Evolutionary conservation across 2,329 filamentous ascomycete species (phyloP), one percentile per base, ranked within the genome.

Genomic region (Spiromastix sp.): DNA sequence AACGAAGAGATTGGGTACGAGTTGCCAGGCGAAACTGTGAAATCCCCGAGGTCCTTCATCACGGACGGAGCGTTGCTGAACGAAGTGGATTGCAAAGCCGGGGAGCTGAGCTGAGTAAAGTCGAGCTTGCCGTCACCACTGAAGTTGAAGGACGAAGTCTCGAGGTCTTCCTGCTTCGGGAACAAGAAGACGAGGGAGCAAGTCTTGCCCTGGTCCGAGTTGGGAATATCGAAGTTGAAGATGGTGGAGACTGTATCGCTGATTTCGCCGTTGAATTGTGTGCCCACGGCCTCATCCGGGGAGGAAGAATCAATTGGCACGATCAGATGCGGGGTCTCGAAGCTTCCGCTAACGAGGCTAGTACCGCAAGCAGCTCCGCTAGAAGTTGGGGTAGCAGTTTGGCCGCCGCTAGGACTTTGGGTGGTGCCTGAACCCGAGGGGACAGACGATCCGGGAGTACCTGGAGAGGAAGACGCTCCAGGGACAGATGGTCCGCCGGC

Each of bases 181-280:
- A 81, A 72, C 28, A 80, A 62, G 69, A 83, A 83, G 38, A 77
- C 61, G 6, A 82, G 61, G 37, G 66, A 70, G 61, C 79, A 84
- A 5, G 60, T 72, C 57, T 74, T 72, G 45, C 71, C 73, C 5
- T 61, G 46, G 46, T 74, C 67, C 4, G 58, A 55, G 3, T 55
- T 42, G 1, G 71, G 72, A 28, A 83, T 71, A 49, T 80, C 75
- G 57, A 83, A 83, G 62, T 80, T 80, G 69, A 79, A 82, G 49
- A 81, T 70, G 9, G 71, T 70, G 7, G 70, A 71, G 32, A 71
- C 55, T 13, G 56, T 61, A 12, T 63, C 55, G 9, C 68, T 71
- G 25, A 79, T 61, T 9, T 67, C 66, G 36, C 74, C 77, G 43
- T 71, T 69, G 57, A 63, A 70, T 1, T 64, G 66, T 2, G 68